A percentile compares a stretch with the other conserved stretches of the same genome.
Evolutionary conservation across 164 flowering plant genomes (phyloP).

Genomic region (Santalum album): DNA sequence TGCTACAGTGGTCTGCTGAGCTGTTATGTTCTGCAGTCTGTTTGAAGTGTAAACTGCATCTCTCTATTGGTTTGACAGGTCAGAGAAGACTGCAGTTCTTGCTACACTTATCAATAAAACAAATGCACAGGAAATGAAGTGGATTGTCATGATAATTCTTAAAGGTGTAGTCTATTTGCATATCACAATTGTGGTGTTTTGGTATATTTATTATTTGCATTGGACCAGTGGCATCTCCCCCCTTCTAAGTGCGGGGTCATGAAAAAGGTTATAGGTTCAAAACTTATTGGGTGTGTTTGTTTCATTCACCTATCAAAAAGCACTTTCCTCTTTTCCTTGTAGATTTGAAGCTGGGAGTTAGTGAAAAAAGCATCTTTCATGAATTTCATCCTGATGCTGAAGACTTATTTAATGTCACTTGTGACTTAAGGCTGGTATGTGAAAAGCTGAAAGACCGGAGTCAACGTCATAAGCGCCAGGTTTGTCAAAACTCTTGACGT

Average conservation of each 20-base stretch:
- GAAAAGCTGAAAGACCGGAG: conserved; percentile 75
- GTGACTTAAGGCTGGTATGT: conserved; percentile 91
- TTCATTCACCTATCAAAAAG: too few relatives aligned
- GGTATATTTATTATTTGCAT: too few relatives aligned
- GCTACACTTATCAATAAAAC: conserved; percentile 72
- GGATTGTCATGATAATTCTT: conserved; percentile 92
- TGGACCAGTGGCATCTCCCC: too few relatives aligned
- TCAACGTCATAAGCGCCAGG: conserved; percentile 90
- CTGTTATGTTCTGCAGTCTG: too few relatives aligned
- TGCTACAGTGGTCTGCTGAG: too few relatives aligned
- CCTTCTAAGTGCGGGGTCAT: too few relatives aligned
- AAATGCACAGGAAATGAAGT: conserved; percentile 95
- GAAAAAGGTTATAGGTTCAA: too few relatives aligned
- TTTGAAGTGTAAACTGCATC: too few relatives aligned
- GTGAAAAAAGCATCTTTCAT: conserved; percentile 89
- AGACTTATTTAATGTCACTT: conserved; percentile 94
- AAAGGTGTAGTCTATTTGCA: conserved; percentile 46
- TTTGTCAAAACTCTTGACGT: conserved; percentile 2
- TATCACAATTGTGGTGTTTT: too few relatives aligned
- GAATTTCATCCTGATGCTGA: conserved; percentile 99
- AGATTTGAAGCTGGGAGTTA: conserved; percentile 88
- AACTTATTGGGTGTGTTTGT: too few relatives aligned
- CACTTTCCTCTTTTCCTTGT: conserved; percentile 6
- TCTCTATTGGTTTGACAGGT: too few relatives aligned
- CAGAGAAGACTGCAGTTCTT: conserved; percentile 61